A percentile compares a stretch with the other conserved stretches of the same genome.
Conservation (phyloP, 345 rosid genomes). For the Syzygium oleosum region DNA sequence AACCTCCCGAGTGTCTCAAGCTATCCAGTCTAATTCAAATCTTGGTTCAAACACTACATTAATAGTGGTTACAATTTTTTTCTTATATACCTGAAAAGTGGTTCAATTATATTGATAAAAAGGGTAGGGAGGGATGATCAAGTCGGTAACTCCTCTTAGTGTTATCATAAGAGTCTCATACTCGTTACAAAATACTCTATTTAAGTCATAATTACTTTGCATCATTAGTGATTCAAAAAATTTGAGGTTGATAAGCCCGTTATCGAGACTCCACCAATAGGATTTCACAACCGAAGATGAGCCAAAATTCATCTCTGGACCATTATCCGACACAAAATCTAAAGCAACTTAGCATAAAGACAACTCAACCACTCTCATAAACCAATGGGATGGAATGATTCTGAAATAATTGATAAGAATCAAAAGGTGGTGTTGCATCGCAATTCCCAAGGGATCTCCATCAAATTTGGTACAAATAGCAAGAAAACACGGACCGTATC, state of each 20-base stretch:
- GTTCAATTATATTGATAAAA: background rate
- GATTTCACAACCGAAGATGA: background rate
- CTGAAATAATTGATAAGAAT: background rate
- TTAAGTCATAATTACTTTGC: background rate
- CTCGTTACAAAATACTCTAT: rapidly evolving
- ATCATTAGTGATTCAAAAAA: rapidly evolving
- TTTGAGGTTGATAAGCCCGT: rapidly evolving
- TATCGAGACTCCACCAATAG: background rate
- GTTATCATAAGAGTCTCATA: background rate
- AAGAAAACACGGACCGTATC: background rate
- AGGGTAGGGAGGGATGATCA: background rate
- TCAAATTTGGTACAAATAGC: background rate
- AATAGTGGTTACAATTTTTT: background rate
- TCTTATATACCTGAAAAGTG: background rate
- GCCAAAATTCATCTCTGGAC: background rate
- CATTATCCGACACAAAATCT: background rate
- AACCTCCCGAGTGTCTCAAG: too few species aligned
- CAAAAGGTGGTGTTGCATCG: background rate
- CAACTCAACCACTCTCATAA: background rate
- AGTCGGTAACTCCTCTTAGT: background rate
- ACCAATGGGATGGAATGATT: background rate
- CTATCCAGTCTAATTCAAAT: too few species aligned
- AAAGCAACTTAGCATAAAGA: background rate
- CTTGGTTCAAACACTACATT: too few species aligned
- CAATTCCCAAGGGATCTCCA: background rate